These are phyloP conservation scores for Penicillium sp. DNA, from an alignment of 2,329 filamentous ascomycete species.

Conservation along the genomic window DNA sequence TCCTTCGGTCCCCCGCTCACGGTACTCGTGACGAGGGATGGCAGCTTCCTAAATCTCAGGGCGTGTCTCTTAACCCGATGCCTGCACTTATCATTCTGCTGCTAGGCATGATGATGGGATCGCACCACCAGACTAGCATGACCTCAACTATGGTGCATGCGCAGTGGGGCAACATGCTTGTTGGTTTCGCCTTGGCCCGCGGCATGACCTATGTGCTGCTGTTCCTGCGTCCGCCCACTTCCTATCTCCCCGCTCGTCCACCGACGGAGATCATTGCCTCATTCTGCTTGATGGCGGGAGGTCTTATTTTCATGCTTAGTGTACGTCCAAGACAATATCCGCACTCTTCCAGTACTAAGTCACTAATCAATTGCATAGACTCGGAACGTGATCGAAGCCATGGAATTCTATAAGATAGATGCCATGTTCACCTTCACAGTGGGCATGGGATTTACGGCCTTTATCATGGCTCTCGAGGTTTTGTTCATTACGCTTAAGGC, in stretches of 20 bases:
- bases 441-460: constrained; percentile 75
- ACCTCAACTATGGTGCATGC: constrained; percentile 88
- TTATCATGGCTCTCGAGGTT: constrained; percentile 84
- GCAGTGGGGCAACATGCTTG: constrained; percentile 86
- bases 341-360: background rate
- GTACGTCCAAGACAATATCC: constrained; percentile 53
- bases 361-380: constrained; percentile 51
- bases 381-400: constrained; percentile 71
- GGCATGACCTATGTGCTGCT: constrained; percentile 75
- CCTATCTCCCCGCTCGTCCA: constrained; percentile 76
- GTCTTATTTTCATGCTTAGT: constrained; percentile 89
- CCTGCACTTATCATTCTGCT: constrained; percentile 83
- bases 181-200: constrained; percentile 76
- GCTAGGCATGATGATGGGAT: constrained; percentile 91
- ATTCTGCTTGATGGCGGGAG: constrained; percentile 84
- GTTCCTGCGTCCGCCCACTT: constrained; percentile 78
- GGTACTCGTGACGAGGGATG: constrained; percentile 52
- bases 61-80: constrained; percentile 80
- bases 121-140: constrained; percentile 81
- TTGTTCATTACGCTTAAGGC: constrained; percentile 80
- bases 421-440: constrained; percentile 94
- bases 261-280: constrained; percentile 85
- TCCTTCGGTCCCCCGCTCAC: constrained; percentile 42
- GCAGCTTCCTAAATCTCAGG: constrained; percentile 65
- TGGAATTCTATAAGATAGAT: constrained; percentile 74